Conservation (phyloP, 164 flowering plant genomes). For the Tetrastigma voinierianum region DNA sequence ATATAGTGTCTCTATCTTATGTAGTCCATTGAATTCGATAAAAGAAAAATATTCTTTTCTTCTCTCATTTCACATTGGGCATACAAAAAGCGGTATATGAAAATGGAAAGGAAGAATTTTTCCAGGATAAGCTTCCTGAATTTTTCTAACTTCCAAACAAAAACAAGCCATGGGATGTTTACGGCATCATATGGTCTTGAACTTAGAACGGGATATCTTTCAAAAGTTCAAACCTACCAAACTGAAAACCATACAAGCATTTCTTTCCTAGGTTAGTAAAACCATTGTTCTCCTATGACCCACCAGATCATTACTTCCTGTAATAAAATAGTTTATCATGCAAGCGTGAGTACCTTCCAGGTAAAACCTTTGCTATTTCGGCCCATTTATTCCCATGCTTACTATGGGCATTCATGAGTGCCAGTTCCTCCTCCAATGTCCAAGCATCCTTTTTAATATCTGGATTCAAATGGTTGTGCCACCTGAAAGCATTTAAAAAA, state of each 20-base stretch:
- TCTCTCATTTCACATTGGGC: too few species aligned
- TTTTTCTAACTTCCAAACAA: neutral
- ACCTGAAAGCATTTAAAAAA: slow-evolving; percentile 46
- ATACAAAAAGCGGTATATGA: too few species aligned
- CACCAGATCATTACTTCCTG: neutral
- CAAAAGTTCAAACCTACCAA: neutral
- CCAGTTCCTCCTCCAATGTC: slow-evolving; percentile 86
- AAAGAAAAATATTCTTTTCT: too few species aligned
- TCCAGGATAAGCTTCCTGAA: neutral
- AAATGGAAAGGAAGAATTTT: neutral
- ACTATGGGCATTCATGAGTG: slow-evolving; percentile 74
- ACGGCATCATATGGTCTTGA: neutral
- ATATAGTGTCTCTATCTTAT: too few species aligned
- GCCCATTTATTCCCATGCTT: slow-evolving; percentile 94
- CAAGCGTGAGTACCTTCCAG: slow-evolving; percentile 72
- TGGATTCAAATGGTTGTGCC: slow-evolving; percentile 99
- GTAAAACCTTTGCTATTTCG: slow-evolving; percentile 87
- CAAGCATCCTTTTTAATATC: slow-evolving; percentile 85
- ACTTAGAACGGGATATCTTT: neutral
- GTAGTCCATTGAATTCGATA: too few species aligned
- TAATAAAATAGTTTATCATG: neutral
- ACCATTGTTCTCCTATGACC: neutral
- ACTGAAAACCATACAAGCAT: neutral
- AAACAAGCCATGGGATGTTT: neutral
- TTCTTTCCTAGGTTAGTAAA: neutral